Evolutionary conservation across 2,329 filamentous ascomycete genomes (phyloP).

Genomic region (Ophiostoma ulmi): DNA sequence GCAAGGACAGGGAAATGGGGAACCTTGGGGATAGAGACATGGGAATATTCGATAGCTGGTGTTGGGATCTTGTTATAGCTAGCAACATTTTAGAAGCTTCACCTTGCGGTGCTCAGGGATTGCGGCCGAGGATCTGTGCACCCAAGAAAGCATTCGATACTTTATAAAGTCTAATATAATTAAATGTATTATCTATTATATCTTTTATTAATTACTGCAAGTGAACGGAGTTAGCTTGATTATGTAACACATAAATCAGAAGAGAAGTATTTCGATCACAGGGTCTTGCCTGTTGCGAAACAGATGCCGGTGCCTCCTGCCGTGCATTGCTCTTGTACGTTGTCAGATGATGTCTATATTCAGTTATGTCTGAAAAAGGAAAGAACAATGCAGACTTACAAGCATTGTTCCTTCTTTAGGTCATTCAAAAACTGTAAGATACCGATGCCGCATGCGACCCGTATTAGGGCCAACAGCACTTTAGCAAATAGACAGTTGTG

Average conservation of each 20-base stretch:
- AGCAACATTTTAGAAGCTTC: constrained; percentile 11
- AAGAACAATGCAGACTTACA: constrained; percentile 11
- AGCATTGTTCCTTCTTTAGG: constrained; percentile 3
- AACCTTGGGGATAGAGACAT: constrained; percentile 5
- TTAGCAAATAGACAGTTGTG: not conserved
- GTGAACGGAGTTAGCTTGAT: not conserved
- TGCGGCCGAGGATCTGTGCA: not conserved
- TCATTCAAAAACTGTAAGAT: not conserved
- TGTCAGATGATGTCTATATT: not conserved
- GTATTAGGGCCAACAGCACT: not conserved
- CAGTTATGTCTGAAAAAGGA: not conserved
- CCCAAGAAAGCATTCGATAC: not conserved
- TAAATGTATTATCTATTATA: not conserved
- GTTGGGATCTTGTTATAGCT: constrained; percentile 3
- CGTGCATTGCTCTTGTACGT: not conserved
- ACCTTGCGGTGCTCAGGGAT: constrained; percentile 1
- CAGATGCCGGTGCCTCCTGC: not conserved
- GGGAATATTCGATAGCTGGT: constrained; percentile 2
- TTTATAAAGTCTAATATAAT: constrained; percentile 2
- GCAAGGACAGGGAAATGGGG: constrained; percentile 15
- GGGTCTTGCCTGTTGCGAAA: not conserved
- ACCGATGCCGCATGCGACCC: constrained; percentile 7
- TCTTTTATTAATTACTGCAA: no score
- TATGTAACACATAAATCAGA: not conserved
- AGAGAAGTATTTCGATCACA: not conserved